Evolutionary conservation across 345 rosid genomes (phyloP), one percentile per base, ranked within the genome.

Genomic region (Cochlearia excelsa): DNA sequence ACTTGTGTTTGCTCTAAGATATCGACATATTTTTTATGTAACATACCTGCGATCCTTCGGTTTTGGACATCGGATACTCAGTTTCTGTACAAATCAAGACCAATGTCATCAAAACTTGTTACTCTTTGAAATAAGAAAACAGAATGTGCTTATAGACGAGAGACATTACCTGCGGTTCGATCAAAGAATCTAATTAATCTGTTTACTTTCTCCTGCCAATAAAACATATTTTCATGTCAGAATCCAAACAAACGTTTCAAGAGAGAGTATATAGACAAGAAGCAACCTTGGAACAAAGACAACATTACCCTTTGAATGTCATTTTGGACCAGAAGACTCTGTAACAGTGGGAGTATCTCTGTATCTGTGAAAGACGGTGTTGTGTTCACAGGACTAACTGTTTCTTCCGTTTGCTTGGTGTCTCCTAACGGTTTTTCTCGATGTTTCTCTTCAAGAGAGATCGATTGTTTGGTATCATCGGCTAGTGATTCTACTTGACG

Each of bases 191-290:
- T 86, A 51, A 92, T 82, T 76, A 88, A 61, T 76, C 82, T 82
- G 58, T 83, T 37, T 61, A 92, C 74, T 83, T 86, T 91, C 30
- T 82, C 98, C 97, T 92, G 94, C 66, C 65, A 75, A 51, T 35
- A 45, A 45, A 57, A 23, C 30, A 64, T 46, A 76, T 51, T 63
- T 28, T 34, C 26, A 43, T 9, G 57, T 1, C 2, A 66, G 27
- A 7, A 16, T 46, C 59, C 26, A 37, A 34, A 61, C 39, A 53
- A 51, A 2, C 8, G 23, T 28, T 53, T 48, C 23, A 59, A 11
- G 38, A 49, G 40, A 51, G 2, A 3, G 59, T 46, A 30, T 27
- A 11, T 57, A 7, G 3, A 58, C 8, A 8, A 51, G 41, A 59
- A 51, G 42, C 34, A 8, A 30, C 35, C 10, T 45, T 4, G 35